Evolutionary conservation across 2,329 filamentous ascomycete species (phyloP).

Genomic region (Penicillium glabrum): DNA sequence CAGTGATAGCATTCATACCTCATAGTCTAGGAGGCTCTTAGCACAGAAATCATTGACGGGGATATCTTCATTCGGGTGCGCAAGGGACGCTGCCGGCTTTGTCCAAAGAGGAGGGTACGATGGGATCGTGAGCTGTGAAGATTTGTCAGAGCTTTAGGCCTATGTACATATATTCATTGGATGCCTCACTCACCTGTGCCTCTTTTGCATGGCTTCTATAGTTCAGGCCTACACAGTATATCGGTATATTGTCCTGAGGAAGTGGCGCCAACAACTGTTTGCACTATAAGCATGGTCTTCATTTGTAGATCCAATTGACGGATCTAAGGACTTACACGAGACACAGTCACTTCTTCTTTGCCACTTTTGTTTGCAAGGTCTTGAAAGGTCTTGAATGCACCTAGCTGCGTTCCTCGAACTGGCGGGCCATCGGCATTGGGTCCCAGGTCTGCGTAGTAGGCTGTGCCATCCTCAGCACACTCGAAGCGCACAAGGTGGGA

Average conservation of each 20-base stretch:
- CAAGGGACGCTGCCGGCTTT: constrained; percentile 2
- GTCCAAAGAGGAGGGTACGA: constrained; percentile 7
- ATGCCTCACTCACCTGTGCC: not conserved
- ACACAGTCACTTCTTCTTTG: too few relatives aligned
- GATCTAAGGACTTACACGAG: too few relatives aligned
- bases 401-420: too few relatives aligned
- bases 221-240: constrained; percentile 12
- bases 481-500: too few relatives aligned
- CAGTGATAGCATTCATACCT: not conserved
- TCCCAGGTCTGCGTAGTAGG: too few relatives aligned
- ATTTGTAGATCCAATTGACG: too few relatives aligned
- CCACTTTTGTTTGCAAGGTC: too few relatives aligned
- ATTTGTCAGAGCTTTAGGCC: not conserved
- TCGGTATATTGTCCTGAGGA: not conserved
- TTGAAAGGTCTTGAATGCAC: too few relatives aligned
- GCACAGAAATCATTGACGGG: constrained; percentile 7
- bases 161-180: too few relatives aligned
- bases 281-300: too few relatives aligned
- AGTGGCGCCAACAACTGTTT: constrained; percentile 6
- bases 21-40: constrained; percentile 6
- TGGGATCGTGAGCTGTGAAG: constrained; percentile 6
- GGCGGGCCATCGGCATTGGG: too few relatives aligned
- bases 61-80: not conserved
- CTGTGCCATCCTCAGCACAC: too few relatives aligned
- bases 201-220: constrained; percentile 12